Conservation (phyloP, 331 rosid species). For the Rosa hybrid region DNA sequence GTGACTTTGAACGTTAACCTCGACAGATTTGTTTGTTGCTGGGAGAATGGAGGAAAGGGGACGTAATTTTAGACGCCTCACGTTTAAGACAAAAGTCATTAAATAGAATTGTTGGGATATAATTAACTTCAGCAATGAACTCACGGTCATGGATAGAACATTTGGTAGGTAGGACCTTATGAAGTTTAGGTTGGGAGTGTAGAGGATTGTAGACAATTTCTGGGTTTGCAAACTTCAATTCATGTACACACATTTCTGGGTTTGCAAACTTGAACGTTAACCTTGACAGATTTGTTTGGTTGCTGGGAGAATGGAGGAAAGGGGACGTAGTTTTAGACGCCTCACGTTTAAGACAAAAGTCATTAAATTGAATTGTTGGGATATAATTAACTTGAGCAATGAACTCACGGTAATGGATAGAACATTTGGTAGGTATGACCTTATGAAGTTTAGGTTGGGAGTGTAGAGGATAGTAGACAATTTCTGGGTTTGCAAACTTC, state of each 20-base stretch:
- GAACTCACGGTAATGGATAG: background rate
- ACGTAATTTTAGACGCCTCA: background rate
- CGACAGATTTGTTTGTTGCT: constrained; percentile 1
- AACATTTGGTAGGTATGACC: background rate
- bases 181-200: constrained; percentile 1
- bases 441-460: constrained; percentile 4
- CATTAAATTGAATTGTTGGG: background rate
- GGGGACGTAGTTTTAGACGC: background rate
- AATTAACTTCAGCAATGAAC: background rate
- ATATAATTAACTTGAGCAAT: background rate
- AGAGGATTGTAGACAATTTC: background rate
- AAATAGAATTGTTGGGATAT: background rate
- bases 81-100: background rate
- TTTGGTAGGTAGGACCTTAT: constrained; percentile 1
- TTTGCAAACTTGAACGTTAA: background rate
- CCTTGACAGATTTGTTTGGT: background rate
- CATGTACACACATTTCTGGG: background rate
- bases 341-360: background rate
- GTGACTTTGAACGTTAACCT: background rate
- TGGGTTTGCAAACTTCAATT: constrained; percentile 2
- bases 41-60: background rate
- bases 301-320: background rate
- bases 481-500: constrained; percentile 2
- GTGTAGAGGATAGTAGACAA: background rate
- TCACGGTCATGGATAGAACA: background rate